Evolutionary conservation across 179 eudicot genomes (phyloP), one percentile per base, ranked within the genome.

Genomic region (Actinidia arguta): DNA sequence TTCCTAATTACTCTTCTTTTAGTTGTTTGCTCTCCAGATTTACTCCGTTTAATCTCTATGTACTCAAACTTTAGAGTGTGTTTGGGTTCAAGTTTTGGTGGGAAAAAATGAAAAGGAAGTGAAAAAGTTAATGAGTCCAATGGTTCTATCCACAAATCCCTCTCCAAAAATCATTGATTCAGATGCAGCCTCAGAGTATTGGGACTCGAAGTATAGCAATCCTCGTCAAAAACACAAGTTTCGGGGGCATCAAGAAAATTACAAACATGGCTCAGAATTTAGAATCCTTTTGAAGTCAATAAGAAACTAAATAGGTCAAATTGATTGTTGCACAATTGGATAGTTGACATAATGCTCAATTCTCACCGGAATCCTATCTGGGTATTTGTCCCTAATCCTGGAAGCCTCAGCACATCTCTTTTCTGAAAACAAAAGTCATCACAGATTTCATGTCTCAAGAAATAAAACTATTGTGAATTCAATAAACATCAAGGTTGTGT

Each of bases 331-430:
- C n/a, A 83, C 55, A 59, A 42, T 72, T 39, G 17, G 51, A 5
- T 52, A 18, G 31, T 54, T 31, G 36, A 76, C 42, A 56, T 18
- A 67, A 42, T 25, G 50, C 62, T 50, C 14, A 82, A 39, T 61
- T 83, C 92, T 86, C 82, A 94, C 97, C 84, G 95, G 97, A 76
- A 93, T 90, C 78, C 97, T 90, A 83, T 93, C 97, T 0, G 95
- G 91, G 82, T 92, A 93, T 77, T 92, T 93, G 84, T 93, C 97
- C 85, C 95, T 92, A 74, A 93, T 93, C 85, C 97, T 89, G 16
- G 91, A 91, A 83, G 95, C 95, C 86, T 93, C 97, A 5, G 97
- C 97, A 10, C 92, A 90, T 82, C 97, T 88, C 88, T 92, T 93
- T 83, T 90, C 95, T 93, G 90, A 82, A 84, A 36, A 44, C 6